Conservation (phyloP, 768 basidiomycete genomes). For the Asterophora parasitica region DNA sequence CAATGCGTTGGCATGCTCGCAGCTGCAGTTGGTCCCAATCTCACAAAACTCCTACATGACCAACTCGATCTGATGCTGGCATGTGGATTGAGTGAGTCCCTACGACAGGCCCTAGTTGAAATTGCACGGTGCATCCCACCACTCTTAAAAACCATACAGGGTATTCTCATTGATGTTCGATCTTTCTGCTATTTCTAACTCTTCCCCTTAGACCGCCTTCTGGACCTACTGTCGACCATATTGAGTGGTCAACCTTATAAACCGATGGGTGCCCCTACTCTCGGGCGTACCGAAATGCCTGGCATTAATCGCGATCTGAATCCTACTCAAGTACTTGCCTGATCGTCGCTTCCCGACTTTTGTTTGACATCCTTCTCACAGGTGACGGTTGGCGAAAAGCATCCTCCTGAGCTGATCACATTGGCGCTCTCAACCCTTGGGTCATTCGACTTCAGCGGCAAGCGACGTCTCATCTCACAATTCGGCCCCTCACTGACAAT, state of each 20-base stretch:
- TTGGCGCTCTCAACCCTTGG: constrained; percentile 86
- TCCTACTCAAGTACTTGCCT: constrained; percentile 36
- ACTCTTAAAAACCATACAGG: constrained; percentile 87
- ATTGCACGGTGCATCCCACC: constrained; percentile 89
- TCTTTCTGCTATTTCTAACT: not conserved
- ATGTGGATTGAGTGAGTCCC: constrained; percentile 86
- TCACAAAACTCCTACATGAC: constrained; percentile 94
- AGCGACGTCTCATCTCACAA: constrained; percentile 6
- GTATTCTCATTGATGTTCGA: constrained; percentile 30
- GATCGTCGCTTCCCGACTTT: not conserved
- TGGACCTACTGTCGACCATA: constrained; percentile 79
- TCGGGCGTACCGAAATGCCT: constrained; percentile 50
- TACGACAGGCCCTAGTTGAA: constrained; percentile 77
- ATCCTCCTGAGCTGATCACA: constrained; percentile 62
- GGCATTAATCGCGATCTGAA: constrained; percentile 47
- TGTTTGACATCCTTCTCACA: constrained; percentile 17
- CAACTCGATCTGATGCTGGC: constrained; percentile 96
- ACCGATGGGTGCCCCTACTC: constrained; percentile 79
- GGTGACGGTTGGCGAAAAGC: constrained; percentile 52
- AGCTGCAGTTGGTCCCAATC: constrained; percentile 88
- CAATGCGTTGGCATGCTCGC: constrained; percentile 98
- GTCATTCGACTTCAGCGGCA: constrained; percentile 92
- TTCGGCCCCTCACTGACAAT: constrained; percentile 4
- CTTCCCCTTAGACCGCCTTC: constrained; percentile 63
- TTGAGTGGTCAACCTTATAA: constrained; percentile 83